Base-by-base conservation (phyloP, 2,329 filamentous ascomycete genomes). In the Talaromyces albobiverticillius region DNA sequence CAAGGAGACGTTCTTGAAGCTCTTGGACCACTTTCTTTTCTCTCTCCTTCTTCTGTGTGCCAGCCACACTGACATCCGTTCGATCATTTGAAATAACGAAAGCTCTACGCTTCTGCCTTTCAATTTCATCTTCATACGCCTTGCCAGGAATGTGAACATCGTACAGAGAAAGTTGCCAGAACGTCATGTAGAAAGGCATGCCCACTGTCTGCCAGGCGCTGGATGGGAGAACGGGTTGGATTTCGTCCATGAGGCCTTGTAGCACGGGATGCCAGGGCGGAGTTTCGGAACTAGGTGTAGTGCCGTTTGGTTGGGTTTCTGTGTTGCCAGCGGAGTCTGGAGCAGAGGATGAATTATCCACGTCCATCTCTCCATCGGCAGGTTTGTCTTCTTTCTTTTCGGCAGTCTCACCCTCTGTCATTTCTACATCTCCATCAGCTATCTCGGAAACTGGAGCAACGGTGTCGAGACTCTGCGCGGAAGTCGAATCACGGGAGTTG, bases 111-210 rank as follows among this genome's bases (percentile, higher is more conserved):
- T 86, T 82, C 20, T 91, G 77, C 8, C 84, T 81, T 18, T 84
- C 82, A 32, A 86, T 85, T 66, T 95, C 91, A 14, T 84, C 81
- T 46, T 88, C 82, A 67, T 99, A 99, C 57, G 87, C 88, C 31
- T 84, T 81, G 57, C 84, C 84, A 1, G 89, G 89, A 59, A 92
- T 85, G 54, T 84, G 82, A 54, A 96, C 78, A 67, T 99, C 93
- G 43, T 88, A 85, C 3, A 95, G 81, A 25, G 90, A 86, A 11
- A 96, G 79, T 48, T 92, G 87, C 94, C 94, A 99, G 72, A 99
- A 99, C 0, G 88, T 89, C 41, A 89, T 84, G 65, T 90, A 96
- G 68, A 96, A 93, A 26, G 89, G 85, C 0, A 90, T 79, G 41
- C 85, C 91, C 49, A 96, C 81, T 47, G 82, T 83, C 10, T 82